Percentiles rank a stretch among this genome's conserved stretches.
Conservation (phyloP, 331 rosid genomes). For the Dryas integrifolia region DNA sequence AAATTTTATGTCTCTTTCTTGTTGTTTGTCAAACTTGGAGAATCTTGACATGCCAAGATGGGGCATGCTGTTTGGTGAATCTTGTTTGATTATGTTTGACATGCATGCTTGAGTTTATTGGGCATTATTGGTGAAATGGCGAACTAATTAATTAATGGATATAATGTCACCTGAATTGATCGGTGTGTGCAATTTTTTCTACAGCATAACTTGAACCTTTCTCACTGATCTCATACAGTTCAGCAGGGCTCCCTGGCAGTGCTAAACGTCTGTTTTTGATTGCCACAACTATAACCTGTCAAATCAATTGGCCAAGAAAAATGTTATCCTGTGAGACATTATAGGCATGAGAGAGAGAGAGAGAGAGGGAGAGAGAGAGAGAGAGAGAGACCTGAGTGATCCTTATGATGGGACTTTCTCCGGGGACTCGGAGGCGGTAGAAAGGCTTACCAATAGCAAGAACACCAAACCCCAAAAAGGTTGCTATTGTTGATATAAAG, state of each 20-base stretch:
- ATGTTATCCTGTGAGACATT: not conserved
- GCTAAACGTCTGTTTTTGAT: slow-evolving; percentile 57
- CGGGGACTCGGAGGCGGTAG: slow-evolving; percentile 58
- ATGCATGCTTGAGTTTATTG: slow-evolving; percentile 1
- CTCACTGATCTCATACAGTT: slow-evolving; percentile 61
- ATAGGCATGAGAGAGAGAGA: not conserved
- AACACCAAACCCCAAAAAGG: slow-evolving; percentile 54
- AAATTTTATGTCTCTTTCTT: not conserved
- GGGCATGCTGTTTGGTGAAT: slow-evolving; percentile 2
- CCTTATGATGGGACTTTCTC: slow-evolving; percentile 57
- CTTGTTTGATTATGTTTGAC: slow-evolving; percentile 16
- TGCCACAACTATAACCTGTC: slow-evolving; percentile 67
- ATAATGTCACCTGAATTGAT: slow-evolving; percentile 63
- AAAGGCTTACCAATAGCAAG: slow-evolving; percentile 70
- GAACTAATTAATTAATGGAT: not conserved
- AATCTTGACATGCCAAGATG: slow-evolving; percentile 15
- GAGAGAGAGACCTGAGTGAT: slow-evolving; percentile 46
- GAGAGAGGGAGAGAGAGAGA: not conserved
- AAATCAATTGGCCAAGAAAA: not conserved
- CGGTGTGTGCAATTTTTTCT: slow-evolving; percentile 58
- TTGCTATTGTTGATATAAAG: slow-evolving; percentile 49
- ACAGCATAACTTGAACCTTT: slow-evolving; percentile 31
- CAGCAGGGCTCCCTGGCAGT: slow-evolving; percentile 43
- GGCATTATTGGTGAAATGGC: not conserved
- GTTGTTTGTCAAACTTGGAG: not conserved